Conservation (phyloP, 2,329 filamentous ascomycete species). For the Macrophomina tecta region DNA sequence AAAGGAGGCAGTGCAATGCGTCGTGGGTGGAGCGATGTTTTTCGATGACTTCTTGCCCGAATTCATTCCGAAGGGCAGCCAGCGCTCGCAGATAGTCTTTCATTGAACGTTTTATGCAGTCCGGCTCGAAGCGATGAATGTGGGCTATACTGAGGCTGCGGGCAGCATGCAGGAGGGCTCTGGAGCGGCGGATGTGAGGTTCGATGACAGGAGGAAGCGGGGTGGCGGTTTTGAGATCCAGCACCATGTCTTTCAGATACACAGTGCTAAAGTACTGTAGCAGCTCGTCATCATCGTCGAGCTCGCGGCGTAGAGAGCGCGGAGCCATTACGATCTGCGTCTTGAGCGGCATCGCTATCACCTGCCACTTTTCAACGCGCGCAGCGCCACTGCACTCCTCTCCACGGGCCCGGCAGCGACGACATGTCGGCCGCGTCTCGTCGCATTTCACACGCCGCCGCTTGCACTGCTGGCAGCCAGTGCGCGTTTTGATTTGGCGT, state of each 20-base stretch:
- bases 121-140: not conserved
- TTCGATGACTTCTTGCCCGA: not conserved
- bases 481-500: constrained; percentile 18
- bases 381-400: constrained; percentile 16
- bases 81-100: not conserved
- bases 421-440: constrained; percentile 25
- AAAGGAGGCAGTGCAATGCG: not conserved
- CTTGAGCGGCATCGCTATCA: not conserved
- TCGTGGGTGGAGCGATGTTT: not conserved
- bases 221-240: not conserved
- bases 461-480: constrained; percentile 27
- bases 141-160: not conserved
- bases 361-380: not conserved
- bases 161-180: not conserved
- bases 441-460: constrained; percentile 28
- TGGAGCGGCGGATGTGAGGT: not conserved
- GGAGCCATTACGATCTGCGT: not conserved
- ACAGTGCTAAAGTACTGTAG: not conserved
- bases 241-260: not conserved
- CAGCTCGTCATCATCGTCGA: not conserved
- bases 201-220: not conserved
- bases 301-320: not conserved
- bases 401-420: constrained; percentile 18
- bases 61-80: not conserved
- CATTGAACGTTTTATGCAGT: not conserved